A percentile compares a stretch with the other conserved stretches of the same genome.
Conservation (phyloP, 31 red algal species). For the Endocladia muricata region DNA sequence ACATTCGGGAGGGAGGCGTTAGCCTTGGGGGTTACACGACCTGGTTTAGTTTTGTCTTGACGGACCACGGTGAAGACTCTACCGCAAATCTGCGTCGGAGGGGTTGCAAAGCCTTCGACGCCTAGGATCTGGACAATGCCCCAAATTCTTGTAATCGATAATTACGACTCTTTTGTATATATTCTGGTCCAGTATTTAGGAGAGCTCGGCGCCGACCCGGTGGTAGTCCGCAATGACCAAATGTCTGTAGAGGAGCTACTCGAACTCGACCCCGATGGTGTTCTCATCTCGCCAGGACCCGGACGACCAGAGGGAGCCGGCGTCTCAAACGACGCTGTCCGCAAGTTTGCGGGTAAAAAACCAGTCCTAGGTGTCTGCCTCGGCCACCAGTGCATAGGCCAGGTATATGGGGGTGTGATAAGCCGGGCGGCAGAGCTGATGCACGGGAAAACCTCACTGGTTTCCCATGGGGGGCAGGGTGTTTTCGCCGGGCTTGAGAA, state of each 20-base stretch:
- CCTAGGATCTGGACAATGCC: too few species aligned
- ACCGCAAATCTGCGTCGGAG: too few species aligned
- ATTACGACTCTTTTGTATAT: constrained; percentile 6
- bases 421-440: background rate
- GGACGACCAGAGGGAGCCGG: background rate
- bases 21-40: too few species aligned
- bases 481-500: background rate
- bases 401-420: background rate
- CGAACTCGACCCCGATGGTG: background rate
- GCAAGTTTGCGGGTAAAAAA: background rate
- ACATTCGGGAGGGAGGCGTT: too few species aligned
- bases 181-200: background rate
- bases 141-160: background rate
- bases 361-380: background rate
- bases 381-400: background rate
- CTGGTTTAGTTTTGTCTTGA: too few species aligned
- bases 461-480: background rate
- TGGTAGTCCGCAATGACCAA: background rate
- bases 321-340: background rate
- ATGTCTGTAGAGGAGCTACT: background rate
- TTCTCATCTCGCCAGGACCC: background rate
- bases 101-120: too few species aligned
- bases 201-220: background rate
- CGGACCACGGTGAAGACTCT: too few species aligned
- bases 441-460: background rate